Conservation (phyloP, 306 rosid genomes). For the Elaeagnus macrophylla region DNA sequence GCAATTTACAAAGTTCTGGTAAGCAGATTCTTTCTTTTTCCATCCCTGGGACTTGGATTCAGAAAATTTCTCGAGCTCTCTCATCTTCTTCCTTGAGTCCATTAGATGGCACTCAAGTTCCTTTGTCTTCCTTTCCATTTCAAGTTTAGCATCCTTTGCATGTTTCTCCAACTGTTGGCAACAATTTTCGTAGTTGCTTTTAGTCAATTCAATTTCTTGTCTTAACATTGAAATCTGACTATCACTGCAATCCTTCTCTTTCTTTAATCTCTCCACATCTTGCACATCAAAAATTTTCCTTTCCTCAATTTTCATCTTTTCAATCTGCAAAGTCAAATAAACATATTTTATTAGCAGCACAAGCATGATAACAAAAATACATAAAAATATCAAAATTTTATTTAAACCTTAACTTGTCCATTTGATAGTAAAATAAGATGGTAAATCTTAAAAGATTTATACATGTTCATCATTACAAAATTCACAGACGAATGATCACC, state of each 20-base stretch:
- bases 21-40: constrained; percentile 66
- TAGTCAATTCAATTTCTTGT: constrained; percentile 53
- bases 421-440: background rate
- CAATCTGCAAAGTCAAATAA: constrained; percentile 38
- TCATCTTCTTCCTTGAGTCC: constrained; percentile 52
- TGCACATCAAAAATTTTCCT: constrained; percentile 71
- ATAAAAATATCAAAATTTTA: background rate
- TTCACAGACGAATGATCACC: constrained; percentile 39
- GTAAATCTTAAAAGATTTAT: background rate
- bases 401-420: background rate
- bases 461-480: constrained; percentile 6
- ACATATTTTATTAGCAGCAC: constrained; percentile 11
- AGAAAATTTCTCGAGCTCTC: constrained; percentile 63
- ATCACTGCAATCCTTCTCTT: constrained; percentile 51
- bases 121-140: constrained; percentile 46
- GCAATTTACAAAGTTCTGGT: constrained; percentile 38
- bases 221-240: constrained; percentile 50
- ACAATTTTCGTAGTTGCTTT: constrained; percentile 46
- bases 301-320: constrained; percentile 62
- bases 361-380: constrained; percentile 12
- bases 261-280: constrained; percentile 52
- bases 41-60: constrained; percentile 69
- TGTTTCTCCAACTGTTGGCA: constrained; percentile 45
- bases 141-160: constrained; percentile 54
- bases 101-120: constrained; percentile 49